Conservation (phyloP, 208 protist species). For the Trypanosoma congolense region DNA sequence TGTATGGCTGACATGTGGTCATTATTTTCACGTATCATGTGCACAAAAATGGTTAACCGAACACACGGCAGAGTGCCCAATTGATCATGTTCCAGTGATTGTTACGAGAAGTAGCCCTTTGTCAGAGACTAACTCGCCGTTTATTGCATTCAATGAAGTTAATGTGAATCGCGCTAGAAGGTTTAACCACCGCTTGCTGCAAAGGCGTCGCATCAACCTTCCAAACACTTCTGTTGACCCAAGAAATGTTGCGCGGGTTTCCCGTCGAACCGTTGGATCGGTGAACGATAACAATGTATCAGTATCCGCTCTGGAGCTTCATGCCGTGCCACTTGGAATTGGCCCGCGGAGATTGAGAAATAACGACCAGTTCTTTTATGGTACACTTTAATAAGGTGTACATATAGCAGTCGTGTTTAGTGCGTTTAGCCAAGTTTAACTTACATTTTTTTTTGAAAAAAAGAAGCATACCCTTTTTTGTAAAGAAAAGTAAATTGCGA, state of each 20-base stretch:
- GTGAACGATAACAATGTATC: conserved; percentile 1
- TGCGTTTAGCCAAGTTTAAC: no score
- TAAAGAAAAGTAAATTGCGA: no score
- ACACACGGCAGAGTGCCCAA: conserved; percentile 50
- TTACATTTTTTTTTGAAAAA: no score
- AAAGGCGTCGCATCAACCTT: not conserved
- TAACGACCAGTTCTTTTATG: conserved; percentile 18
- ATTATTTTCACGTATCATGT: conserved; percentile 66
- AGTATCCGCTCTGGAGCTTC: conserved; percentile 16
- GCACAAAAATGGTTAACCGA: conserved; percentile 63
- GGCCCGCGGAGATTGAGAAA: conserved; percentile 1
- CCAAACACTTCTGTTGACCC: conserved; percentile 1
- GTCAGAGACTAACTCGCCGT: conserved; percentile 1
- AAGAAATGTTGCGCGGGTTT: no score
- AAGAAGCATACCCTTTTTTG: no score
- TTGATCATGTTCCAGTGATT: conserved; percentile 42
- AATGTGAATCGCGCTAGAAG: not conserved
- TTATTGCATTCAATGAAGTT: not conserved
- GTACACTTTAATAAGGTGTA: conserved; percentile 11
- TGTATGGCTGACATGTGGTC: conserved; percentile 61
- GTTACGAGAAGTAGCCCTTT: not conserved
- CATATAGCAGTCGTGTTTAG: no score
- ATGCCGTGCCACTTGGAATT: conserved; percentile 14
- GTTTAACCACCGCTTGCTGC: not conserved
- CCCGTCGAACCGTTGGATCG: not conserved